phyloP scores from a whole-genome alignment of 1,284 basidiomycete genomes.

The Tremellales sp. region DNA sequence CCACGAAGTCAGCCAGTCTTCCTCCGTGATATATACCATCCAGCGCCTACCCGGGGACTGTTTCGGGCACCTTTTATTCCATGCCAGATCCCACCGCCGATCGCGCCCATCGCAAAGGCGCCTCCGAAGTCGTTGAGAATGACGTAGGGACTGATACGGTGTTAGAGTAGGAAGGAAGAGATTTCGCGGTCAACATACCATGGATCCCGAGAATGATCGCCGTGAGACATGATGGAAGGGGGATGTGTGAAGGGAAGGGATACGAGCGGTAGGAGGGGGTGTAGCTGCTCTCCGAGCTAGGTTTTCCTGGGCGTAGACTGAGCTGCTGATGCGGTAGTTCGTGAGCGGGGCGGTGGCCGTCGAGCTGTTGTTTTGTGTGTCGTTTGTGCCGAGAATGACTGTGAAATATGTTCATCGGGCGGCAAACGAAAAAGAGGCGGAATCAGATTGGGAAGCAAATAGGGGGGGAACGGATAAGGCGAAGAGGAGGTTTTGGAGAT shows the following conservation, averaged over 20 bases:
- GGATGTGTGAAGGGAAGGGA: constrained; percentile 5
- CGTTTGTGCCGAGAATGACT: too few species aligned
- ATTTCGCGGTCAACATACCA: too few species aligned
- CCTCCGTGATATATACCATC: not conserved
- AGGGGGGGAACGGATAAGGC: constrained; percentile 9
- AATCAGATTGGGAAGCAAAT: too few species aligned
- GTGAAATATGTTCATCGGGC: too few species aligned
- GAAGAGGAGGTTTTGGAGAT: too few species aligned
- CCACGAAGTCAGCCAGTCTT: not conserved
- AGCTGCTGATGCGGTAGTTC: too few species aligned
- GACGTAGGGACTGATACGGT: constrained; percentile 80
- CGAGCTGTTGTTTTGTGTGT: not conserved
- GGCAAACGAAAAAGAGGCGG: too few species aligned
- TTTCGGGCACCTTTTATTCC: constrained; percentile 98
- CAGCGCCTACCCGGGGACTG: constrained; percentile 73
- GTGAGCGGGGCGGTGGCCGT: too few species aligned
- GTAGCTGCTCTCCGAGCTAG: too few species aligned
- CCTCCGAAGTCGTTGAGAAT: constrained; percentile 98
- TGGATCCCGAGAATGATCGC: constrained; percentile 89
- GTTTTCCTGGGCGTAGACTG: too few species aligned
- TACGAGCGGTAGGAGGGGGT: constrained; percentile 4
- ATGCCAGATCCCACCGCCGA: constrained; percentile 86
- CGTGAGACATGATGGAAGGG: constrained; percentile 56
- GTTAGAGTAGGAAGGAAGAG: not conserved
- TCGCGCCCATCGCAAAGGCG: constrained; percentile 59